Base-by-base conservation (phyloP, 495 filamentous ascomycete species). In the Parathielavia appendiculata region DNA sequence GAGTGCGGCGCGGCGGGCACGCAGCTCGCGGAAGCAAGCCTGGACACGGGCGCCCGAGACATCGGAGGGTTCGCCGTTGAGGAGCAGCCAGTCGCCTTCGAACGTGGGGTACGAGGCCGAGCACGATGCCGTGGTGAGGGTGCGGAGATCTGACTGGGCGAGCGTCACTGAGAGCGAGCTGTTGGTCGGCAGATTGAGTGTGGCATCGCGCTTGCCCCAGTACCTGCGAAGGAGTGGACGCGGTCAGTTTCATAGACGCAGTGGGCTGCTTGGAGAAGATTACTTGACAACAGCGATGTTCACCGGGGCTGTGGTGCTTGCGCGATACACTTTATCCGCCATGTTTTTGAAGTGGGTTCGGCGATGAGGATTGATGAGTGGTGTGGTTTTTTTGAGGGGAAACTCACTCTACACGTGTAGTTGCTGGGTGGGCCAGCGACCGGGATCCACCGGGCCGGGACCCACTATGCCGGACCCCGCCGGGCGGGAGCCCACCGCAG, bases 201-300 rank as follows among this genome's bases (percentile, higher is more conserved):
- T 87, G 17, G 88, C 71, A 75, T 97, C 90, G 45, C 93, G 89
- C 75, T 97, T 97, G 60, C 93, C 93, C 93, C 93, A 98, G 79
- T 98, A 98, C 74, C 90, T 95, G 65, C 34, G 32, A 53, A 5
- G 5, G 26, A 14, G 7, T 40, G 23, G 14, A 39, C 35, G 46
- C 47, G 13, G 60, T 67, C 22, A 55, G 39, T 58, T 19, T 46
- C 55, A 58, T 62, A 55, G 59, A 51, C 44, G 51, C 62, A 61
- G 44, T 57, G 54, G 40, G 51, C 44, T 32, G 53, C 11, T 19
- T 5, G 59, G 56, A 51, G 43, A 23, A 35, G 8, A 79, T 56
- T 78, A 93, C 90, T 99, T 99, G 72, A 99, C 92, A 38, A 99
- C 93, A 55, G 93, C 93, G 68, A 99, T 99, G 78, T 99, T 99